Conservation (phyloP, 1,284 basidiomycete genomes). For the Thelephora terrestris region DNA sequence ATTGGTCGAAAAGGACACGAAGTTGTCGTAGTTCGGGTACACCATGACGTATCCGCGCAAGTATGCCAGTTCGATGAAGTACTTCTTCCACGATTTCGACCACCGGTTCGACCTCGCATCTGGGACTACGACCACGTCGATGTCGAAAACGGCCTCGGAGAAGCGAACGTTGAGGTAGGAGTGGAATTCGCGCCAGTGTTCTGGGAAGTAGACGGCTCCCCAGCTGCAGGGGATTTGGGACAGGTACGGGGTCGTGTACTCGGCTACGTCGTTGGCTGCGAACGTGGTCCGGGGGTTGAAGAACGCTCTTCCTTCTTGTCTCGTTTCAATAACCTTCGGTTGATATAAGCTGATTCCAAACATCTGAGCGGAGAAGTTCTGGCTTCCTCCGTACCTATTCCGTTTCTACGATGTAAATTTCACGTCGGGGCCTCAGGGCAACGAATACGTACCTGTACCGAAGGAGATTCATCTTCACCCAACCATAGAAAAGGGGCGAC, state of each 20-base stretch:
- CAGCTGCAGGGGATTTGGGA: slow-evolving; percentile 81
- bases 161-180: slow-evolving; percentile 61
- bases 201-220: slow-evolving; percentile 84
- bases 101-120: slow-evolving; percentile 69
- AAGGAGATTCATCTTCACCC: slow-evolving; percentile 67
- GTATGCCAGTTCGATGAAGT: slow-evolving; percentile 76
- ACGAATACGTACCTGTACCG: slow-evolving; percentile 48
- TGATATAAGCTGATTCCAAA: slow-evolving; percentile 80
- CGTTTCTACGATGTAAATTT: background rate
- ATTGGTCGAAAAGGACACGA: slow-evolving; percentile 71
- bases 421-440: background rate
- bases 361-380: slow-evolving; percentile 33
- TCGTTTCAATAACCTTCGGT: slow-evolving; percentile 69
- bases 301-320: slow-evolving; percentile 50
- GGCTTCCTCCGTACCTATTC: slow-evolving; percentile 43
- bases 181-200: slow-evolving; percentile 80
- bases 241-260: slow-evolving; percentile 59
- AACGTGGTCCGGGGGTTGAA: slow-evolving; percentile 61
- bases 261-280: slow-evolving; percentile 25
- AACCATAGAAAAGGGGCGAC: slow-evolving; percentile 75
- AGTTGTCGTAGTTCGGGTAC: slow-evolving; percentile 70
- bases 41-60: slow-evolving; percentile 78
- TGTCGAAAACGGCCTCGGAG: slow-evolving; percentile 32
- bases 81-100: slow-evolving; percentile 78
- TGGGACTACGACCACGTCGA: slow-evolving; percentile 48